A percentile compares a stretch with the other conserved stretches of the same genome.
phyloP scores from a whole-genome alignment of 768 basidiomycete genomes.

The Naganishia vishniacii region DNA sequence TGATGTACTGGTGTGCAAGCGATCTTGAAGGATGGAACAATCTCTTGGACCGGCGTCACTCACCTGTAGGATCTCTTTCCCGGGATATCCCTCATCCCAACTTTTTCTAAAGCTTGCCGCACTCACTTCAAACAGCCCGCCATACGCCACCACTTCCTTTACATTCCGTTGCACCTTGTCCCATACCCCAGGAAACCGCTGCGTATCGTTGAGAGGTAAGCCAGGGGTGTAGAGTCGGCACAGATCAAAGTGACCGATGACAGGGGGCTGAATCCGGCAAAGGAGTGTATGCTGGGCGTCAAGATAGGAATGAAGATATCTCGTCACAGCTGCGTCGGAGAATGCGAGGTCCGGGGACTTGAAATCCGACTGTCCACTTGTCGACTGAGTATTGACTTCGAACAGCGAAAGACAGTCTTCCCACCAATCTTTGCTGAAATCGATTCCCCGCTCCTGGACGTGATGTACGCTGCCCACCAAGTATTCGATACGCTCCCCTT shows the following conservation, averaged over 20 bases:
- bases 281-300: constrained; percentile 76
- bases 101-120: constrained; percentile 87
- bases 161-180: constrained; percentile 70
- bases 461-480: constrained; percentile 92
- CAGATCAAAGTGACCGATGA: constrained; percentile 89
- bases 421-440: constrained; percentile 76
- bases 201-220: constrained; percentile 53
- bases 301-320: constrained; percentile 58
- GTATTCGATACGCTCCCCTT: constrained; percentile 61
- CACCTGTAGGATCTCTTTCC: constrained; percentile 67
- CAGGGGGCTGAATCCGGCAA: constrained; percentile 67
- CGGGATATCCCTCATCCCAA: constrained; percentile 82
- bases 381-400: not conserved
- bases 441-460: constrained; percentile 79
- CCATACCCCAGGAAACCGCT: constrained; percentile 57
- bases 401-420: constrained; percentile 54
- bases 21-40: not conserved
- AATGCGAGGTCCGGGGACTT: not conserved
- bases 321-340: not conserved
- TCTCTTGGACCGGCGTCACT: constrained; percentile 36
- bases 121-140: constrained; percentile 88
- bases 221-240: constrained; percentile 76
- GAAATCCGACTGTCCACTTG: too few relatives aligned
- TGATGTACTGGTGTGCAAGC: constrained; percentile 58
- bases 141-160: constrained; percentile 65